These are phyloP conservation scores for Coniochaeta pulveracea DNA, from an alignment of 2,329 filamentous ascomycete species.

Conservation along the genomic window DNA sequence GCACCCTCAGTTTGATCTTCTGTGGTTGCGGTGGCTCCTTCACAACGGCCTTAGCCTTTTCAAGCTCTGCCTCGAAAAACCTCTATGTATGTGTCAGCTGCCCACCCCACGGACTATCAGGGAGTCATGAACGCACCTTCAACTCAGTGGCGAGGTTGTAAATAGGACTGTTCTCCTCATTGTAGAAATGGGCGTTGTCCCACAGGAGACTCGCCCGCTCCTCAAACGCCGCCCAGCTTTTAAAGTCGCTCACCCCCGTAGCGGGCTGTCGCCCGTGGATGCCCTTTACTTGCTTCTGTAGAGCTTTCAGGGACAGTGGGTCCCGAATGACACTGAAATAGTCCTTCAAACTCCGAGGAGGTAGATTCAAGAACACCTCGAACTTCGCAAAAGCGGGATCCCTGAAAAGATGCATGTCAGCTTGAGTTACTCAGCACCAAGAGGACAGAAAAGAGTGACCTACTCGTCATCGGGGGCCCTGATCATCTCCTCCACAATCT, in stretches of 20 bases:
- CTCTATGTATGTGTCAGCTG: too few species aligned
- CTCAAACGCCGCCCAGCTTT: constrained; percentile 73
- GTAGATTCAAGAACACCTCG: constrained; percentile 67
- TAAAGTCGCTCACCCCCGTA: constrained; percentile 57
- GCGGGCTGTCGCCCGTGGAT: constrained; percentile 56
- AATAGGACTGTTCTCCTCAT: constrained; percentile 84
- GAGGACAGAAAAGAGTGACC: constrained; percentile 8
- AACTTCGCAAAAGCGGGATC: constrained; percentile 28
- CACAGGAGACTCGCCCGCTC: constrained; percentile 72
- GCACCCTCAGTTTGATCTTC: constrained; percentile 75
- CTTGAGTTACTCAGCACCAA: not conserved
- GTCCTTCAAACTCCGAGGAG: constrained; percentile 64
- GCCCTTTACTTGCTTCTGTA: constrained; percentile 69
- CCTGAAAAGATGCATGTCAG: constrained; percentile 9
- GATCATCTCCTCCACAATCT: constrained; percentile 67
- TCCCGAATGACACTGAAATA: constrained; percentile 79
- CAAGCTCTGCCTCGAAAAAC: constrained; percentile 56
- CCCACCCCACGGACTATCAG: constrained; percentile 1
- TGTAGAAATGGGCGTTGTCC: constrained; percentile 81
- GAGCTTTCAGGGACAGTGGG: constrained; percentile 65
- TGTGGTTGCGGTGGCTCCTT: constrained; percentile 59
- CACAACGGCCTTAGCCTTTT: constrained; percentile 61
- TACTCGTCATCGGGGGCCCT: constrained; percentile 57
- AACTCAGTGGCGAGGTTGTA: constrained; percentile 66
- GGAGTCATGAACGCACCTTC: constrained; percentile 41